phyloP scores from a whole-genome alignment of 345 rosid species.

The Salix viminalis region DNA sequence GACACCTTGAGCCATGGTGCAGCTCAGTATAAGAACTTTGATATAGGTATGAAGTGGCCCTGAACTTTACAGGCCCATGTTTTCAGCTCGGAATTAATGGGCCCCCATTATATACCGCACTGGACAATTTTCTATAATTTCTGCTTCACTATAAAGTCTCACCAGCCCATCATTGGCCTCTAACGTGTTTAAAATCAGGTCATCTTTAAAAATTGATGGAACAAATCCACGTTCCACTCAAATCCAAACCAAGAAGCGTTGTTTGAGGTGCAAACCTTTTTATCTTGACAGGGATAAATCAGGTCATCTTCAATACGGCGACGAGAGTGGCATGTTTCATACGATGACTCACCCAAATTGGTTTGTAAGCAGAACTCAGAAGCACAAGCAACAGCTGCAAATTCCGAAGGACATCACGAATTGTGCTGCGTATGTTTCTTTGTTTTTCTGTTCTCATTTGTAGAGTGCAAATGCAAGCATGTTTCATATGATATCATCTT shows the following conservation, averaged over 20 bases:
- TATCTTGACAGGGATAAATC: conserved; percentile 30
- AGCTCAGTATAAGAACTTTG: no score
- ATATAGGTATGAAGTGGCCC: no score
- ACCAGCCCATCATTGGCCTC: neutral
- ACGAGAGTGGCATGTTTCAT: conserved; percentile 46
- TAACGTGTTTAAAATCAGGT: neutral
- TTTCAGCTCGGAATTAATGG: neutral
- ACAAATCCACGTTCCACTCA: neutral
- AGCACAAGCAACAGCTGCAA: neutral
- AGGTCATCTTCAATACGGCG: conserved; percentile 17
- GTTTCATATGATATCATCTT: neutral
- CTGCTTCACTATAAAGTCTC: neutral
- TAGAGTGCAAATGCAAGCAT: neutral
- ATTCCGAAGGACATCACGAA: neutral
- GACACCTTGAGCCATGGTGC: no score
- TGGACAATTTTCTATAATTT: neutral
- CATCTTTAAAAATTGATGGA: neutral
- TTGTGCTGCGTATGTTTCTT: neutral
- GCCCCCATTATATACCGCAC: no score
- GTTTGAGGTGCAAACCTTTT: conserved; percentile 49
- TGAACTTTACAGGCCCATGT: neutral
- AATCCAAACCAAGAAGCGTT: conserved; percentile 34
- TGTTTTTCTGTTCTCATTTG: neutral
- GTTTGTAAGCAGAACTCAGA: neutral
- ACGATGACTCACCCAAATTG: conserved; percentile 36